Base-by-base conservation (phyloP, 148 eudicot genomes). In the Mesembryanthemum crystallinum region DNA sequence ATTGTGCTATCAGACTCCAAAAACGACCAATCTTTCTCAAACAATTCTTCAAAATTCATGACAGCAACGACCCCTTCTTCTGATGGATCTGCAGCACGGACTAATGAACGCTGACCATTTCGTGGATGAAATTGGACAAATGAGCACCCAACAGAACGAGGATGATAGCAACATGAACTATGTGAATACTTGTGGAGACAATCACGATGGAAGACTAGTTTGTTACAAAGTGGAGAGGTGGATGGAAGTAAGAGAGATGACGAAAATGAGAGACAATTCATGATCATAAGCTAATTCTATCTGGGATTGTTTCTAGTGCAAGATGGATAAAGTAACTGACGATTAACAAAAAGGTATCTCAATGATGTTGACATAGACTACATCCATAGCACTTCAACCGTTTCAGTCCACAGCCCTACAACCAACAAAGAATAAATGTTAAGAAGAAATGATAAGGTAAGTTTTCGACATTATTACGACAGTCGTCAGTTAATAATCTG, bases 21-120 rank as follows among this genome's bases (percentile, higher is more conserved):
- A 78, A 95, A 86, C 4, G 98, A 92, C 96, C 96, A 95, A 85
- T 95, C 97, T 80, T 90, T 95, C 85, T 90, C 97, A 63, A 73
- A 78, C 39, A 90, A 74, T 21, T 89, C 97, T 69, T 89, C 94
- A 32, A 90, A 84, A 73, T 89, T 81, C 71, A 88, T 61, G 5
- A 87, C 88, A 29, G 94, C 77, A 61, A 87, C 83, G 32, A 81
- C 82, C 74, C 84, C 98, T 62, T 91, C 90, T 74, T 88, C 80
- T 37, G 83, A 63, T 65, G 84, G 83, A 77, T 61, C 42, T 33
- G 82, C 60, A 76, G 84, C 83, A 70, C 73, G 52, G 58, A 61
- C 28, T 33, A 85, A 49, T 13, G 64, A 68, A 30, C 18, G 74
- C 28, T 57, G 74, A 54, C 59, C 61, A 28, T 33, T 65, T 21